These are phyloP conservation scores for Arthrobotrys sinensis DNA, from an alignment of 2,329 filamentous ascomycete species.

Conservation along the genomic window DNA sequence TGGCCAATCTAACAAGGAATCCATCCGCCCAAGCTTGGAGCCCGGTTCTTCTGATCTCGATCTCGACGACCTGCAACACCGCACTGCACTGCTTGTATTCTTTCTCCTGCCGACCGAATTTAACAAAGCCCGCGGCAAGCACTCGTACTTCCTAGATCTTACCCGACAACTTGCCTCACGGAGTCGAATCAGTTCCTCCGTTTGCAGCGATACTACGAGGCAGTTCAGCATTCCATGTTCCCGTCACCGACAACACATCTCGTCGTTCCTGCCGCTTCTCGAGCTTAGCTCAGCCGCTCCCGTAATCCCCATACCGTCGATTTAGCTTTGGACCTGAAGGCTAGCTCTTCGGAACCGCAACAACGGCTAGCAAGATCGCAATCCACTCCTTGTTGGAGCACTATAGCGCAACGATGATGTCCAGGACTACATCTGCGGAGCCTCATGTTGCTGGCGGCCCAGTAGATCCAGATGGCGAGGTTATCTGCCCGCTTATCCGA, in stretches of 20 bases:
- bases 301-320: conserved; percentile 6
- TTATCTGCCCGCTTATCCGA: conserved; percentile 94
- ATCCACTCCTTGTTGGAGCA: conserved; percentile 25
- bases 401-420: conserved; percentile 49
- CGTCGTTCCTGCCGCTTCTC: conserved; percentile 48
- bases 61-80: conserved; percentile 16
- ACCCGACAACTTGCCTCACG: conserved; percentile 19
- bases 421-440: conserved; percentile 55
- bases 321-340: conserved; percentile 27
- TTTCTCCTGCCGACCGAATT: conserved; percentile 26
- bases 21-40: conserved; percentile 30
- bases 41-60: conserved; percentile 29
- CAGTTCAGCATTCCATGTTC: conserved; percentile 59
- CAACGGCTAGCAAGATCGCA: conserved; percentile 26
- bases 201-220: conserved; percentile 30
- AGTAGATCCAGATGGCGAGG: conserved; percentile 72
- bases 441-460: conserved; percentile 61
- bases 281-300: conserved; percentile 61
- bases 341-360: conserved; percentile 34
- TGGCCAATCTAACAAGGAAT: conserved; percentile 46
- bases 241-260: conserved; percentile 60
- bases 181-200: conserved; percentile 60
- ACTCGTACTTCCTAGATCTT: conserved; percentile 5
- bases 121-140: conserved; percentile 2
- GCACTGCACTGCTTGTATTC: conserved; percentile 1